Evolutionary conservation across 305 asterid genomes (phyloP).

Genomic region (Salvia sclarea): DNA sequence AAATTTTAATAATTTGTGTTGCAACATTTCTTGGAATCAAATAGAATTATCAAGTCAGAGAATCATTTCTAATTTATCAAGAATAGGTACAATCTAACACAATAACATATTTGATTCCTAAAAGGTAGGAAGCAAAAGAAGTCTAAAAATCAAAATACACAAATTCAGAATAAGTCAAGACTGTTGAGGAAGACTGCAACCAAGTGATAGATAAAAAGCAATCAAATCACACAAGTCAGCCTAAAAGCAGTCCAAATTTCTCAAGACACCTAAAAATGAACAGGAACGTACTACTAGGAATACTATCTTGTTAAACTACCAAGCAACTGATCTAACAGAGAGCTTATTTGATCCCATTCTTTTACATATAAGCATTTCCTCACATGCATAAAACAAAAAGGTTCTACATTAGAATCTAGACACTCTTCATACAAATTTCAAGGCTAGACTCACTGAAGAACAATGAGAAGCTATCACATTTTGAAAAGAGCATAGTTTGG

Average conservation of each 20-base stretch:
- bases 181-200: neutral
- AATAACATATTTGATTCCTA: neutral
- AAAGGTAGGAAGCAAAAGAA: constrained; percentile 7
- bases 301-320: neutral
- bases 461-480: neutral
- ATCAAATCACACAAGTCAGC: constrained; percentile 12
- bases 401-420: constrained; percentile 5
- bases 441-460: neutral
- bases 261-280: neutral
- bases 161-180: constrained; percentile 6
- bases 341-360: constrained; percentile 21
- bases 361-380: constrained; percentile 16
- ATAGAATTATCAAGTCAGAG: constrained; percentile 22
- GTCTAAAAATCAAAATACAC: neutral
- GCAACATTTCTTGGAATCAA: constrained; percentile 2
- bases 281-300: neutral
- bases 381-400: neutral
- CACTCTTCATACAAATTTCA: constrained; percentile 3
- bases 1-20: neutral
- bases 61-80: constrained; percentile 9
- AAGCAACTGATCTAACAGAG: neutral
- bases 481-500: neutral
- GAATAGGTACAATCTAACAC: neutral
- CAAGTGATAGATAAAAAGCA: constrained; percentile 16
- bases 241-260: neutral